Evolutionary conservation across 495 filamentous ascomycete species (phyloP).

Genomic region (Xylaria venustula): DNA sequence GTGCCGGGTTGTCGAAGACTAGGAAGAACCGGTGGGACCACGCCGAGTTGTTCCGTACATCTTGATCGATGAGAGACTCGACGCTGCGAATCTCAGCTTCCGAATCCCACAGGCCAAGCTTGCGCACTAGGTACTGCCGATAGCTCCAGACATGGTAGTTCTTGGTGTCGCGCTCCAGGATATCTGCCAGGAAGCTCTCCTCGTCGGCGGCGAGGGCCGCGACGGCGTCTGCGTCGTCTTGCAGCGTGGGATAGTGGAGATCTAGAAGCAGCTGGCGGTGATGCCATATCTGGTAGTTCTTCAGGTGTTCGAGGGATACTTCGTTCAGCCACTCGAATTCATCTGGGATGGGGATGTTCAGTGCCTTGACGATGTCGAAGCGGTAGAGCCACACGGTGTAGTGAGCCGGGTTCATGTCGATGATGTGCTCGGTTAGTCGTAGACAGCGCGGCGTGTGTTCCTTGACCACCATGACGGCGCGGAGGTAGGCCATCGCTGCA

Average conservation of each 20-base stretch:
- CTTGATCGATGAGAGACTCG: constrained; percentile 65
- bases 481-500: constrained; percentile 73
- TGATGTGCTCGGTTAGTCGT: constrained; percentile 82
- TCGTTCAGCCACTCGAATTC: constrained; percentile 85
- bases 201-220: constrained; percentile 53
- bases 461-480: constrained; percentile 86
- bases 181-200: constrained; percentile 69
- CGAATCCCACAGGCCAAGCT: constrained; percentile 63
- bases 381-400: constrained; percentile 99
- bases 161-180: constrained; percentile 85
- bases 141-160: constrained; percentile 99
- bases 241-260: constrained; percentile 55
- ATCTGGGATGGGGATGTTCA: constrained; percentile 62
- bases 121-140: constrained; percentile 84
- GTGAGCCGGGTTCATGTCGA: constrained; percentile 89
- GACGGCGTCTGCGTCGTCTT: constrained; percentile 31
- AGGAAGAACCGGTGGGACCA: constrained; percentile 97
- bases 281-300: constrained; percentile 99
- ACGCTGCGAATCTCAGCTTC: constrained; percentile 64
- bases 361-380: constrained; percentile 66
- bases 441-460: constrained; percentile 79
- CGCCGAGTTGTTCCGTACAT: constrained; percentile 92
- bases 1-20: constrained; percentile 66
- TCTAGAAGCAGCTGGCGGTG: constrained; percentile 85
- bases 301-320: constrained; percentile 77